These are phyloP conservation scores for Colletotrichum trifolii DNA, from an alignment of 2,329 filamentous ascomycete genomes.

Conservation along the genomic window DNA sequence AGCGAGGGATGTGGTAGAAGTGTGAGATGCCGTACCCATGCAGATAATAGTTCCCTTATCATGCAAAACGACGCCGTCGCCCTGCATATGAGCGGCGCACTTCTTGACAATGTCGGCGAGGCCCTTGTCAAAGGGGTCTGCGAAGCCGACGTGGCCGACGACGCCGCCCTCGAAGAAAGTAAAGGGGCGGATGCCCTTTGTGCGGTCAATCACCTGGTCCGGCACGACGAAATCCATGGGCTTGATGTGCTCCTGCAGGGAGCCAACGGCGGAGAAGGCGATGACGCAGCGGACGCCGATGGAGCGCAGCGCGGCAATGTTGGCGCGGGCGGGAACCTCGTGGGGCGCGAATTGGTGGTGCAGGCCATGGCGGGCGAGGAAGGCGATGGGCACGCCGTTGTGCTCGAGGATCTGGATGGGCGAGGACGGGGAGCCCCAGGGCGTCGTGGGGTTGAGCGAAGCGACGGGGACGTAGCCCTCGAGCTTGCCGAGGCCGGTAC, in stretches of 20 bases:
- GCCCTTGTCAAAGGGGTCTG: conserved; percentile 88
- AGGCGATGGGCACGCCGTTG: conserved; percentile 84
- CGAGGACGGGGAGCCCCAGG: conserved; percentile 84
- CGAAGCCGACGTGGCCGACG: conserved; percentile 94
- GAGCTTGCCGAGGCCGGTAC: conserved; percentile 90
- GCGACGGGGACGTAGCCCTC: conserved; percentile 89
- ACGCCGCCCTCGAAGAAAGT: conserved; percentile 95
- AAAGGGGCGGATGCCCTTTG: conserved; percentile 92
- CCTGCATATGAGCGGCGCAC: conserved; percentile 80
- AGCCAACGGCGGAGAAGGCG: conserved; percentile 95
- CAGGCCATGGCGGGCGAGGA: conserved; percentile 90
- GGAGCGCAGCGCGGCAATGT: conserved; percentile 95
- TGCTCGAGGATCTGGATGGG: conserved; percentile 91
- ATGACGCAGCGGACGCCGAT: conserved; percentile 92
- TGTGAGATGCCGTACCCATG: conserved; percentile 73
- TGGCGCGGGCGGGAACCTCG: conserved; percentile 93
- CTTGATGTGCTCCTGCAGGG: conserved; percentile 90
- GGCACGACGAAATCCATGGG: conserved; percentile 97
- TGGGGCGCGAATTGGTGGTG: conserved; percentile 93
- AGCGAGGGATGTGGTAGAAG: no score
- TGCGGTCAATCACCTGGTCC: conserved; percentile 96
- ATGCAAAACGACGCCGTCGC: conserved; percentile 87
- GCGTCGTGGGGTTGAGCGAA: conserved; percentile 79
- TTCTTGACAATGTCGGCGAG: conserved; percentile 81
- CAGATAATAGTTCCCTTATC: conserved; percentile 87